Conservation (phyloP, 1,284 basidiomycete species). For the Naganishia sp. region DNA sequence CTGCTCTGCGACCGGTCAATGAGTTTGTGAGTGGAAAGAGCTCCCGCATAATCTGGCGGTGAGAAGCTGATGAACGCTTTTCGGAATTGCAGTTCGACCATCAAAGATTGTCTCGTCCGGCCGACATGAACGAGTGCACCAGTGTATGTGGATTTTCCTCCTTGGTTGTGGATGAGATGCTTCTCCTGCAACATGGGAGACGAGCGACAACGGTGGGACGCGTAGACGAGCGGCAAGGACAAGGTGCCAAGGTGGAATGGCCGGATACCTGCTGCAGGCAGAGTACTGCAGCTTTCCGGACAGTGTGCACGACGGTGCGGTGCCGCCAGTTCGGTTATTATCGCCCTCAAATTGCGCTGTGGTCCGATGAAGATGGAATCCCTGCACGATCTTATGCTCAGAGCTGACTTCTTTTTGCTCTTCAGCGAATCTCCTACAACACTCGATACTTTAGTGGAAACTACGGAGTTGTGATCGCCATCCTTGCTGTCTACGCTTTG, state of each 20-base stretch:
- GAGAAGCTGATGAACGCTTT: conserved; percentile 11
- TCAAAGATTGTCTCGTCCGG: conserved; percentile 73
- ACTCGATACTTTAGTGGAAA: conserved; percentile 92
- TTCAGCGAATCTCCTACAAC: conserved; percentile 88
- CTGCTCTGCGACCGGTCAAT: conserved; percentile 71
- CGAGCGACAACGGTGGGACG: no score
- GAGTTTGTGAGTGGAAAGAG: conserved; percentile 57
- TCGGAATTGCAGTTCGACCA: conserved; percentile 66
- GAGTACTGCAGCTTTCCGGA: no score
- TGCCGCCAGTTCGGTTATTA: no score
- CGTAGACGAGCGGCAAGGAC: not conserved
- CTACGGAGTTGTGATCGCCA: conserved; percentile 78
- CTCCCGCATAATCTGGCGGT: no score
- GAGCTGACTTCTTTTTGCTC: conserved; percentile 1
- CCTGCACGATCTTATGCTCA: no score
- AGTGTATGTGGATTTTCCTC: conserved; percentile 25
- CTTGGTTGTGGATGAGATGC: conserved; percentile 23
- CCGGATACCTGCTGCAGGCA: conserved; percentile 36
- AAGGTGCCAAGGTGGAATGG: conserved; percentile 37
- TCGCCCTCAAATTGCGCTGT: no score
- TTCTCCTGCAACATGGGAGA: not conserved
- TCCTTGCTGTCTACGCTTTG: conserved; percentile 87
- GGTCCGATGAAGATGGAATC: no score
- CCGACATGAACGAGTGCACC: conserved; percentile 63
- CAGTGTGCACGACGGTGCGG: no score